Base-by-base conservation (phyloP, 1,139 yeast species). In the Lodderomyces margitis region DNA sequence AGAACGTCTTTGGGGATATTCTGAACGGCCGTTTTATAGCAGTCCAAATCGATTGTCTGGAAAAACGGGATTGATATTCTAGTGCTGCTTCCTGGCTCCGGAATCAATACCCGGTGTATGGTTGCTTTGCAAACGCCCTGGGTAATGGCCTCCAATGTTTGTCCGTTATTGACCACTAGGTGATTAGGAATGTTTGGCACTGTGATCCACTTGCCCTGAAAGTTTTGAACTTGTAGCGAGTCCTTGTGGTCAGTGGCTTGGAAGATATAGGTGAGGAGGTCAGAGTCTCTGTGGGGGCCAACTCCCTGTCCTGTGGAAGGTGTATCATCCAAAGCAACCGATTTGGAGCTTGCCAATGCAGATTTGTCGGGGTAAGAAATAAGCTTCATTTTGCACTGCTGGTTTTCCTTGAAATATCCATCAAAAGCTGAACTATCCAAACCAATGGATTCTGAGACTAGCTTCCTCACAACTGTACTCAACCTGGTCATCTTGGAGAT, bases 231-330 rank as follows among this genome's bases (percentile, higher is more conserved):
- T 52, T 83, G 84, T 17, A 83, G 64, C 1, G 85, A 80, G 40
- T 62, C 51, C 6, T 51, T 40, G 43, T 74, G 75, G 36, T 68
- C 62, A 0, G 79, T 69, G 2, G 75, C 87, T 54, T 81, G 87
- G 50, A 68, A 76, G 12, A 81, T 80, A 52, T 72, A 78, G 0
- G 87, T 81, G 36, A 81, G 54, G 50, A 81, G 67, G 46, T 81
- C 86, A n/a, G 82, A 76, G 52, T 82, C 88, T 49, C 86, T 73
- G 54, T 83, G 88, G 2, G 86, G 84, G 1, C 89, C 88, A 27
- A 78, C 81, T 2, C 88, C 87, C 55, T 81, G 87, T 20, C 64
- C 62, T 6, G 74, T 66, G n/a, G 65, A 49, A 34, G 74, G 73
- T 11, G 68, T 64, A 41, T 76, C 81, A 33, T 64, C 58, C 30